Evolutionary conservation across 129 eudicot genomes (phyloP).

Genomic region (Tanacetum coccineum): DNA sequence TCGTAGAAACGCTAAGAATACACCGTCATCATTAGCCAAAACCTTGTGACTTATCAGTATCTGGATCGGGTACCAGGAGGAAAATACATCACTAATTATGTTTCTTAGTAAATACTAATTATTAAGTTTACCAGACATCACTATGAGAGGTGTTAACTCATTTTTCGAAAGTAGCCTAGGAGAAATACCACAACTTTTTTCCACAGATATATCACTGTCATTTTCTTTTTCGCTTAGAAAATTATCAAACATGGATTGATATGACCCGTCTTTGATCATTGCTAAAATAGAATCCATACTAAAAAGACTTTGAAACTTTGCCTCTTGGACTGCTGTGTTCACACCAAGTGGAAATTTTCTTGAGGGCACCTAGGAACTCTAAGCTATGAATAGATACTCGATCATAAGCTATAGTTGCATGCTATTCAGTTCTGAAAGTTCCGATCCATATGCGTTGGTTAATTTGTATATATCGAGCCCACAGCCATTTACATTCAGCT

Average conservation of each 20-base stretch:
- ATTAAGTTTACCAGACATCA: constrained; percentile 75
- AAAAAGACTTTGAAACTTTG: constrained; percentile 45
- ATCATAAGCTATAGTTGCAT: constrained; percentile 81
- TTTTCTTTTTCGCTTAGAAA: constrained; percentile 23
- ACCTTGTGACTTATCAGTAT: constrained; percentile 7
- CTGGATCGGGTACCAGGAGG: constrained; percentile 31
- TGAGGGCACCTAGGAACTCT: constrained; percentile 41
- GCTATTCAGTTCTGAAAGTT: constrained; percentile 59
- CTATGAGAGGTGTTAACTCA: constrained; percentile 85
- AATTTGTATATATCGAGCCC: constrained; percentile 63
- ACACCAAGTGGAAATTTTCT: constrained; percentile 59
- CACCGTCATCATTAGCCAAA: constrained; percentile 34
- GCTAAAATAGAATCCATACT: constrained; percentile 36
- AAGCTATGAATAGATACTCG: constrained; percentile 62
- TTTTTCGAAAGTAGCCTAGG: constrained; percentile 53
- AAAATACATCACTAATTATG: constrained; percentile 51
- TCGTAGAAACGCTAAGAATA: constrained; percentile 59
- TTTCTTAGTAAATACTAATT: constrained; percentile 68
- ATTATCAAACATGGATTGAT: constrained; percentile 51
- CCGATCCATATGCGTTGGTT: constrained; percentile 80
- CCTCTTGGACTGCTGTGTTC: constrained; percentile 42
- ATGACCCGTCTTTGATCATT: constrained; percentile 81
- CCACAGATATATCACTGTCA: constrained; percentile 8
- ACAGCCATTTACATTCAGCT: no score
- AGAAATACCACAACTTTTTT: constrained; percentile 24